Base-by-base conservation (phyloP, 1,284 basidiomycete species). In the Tilletia indica region DNA sequence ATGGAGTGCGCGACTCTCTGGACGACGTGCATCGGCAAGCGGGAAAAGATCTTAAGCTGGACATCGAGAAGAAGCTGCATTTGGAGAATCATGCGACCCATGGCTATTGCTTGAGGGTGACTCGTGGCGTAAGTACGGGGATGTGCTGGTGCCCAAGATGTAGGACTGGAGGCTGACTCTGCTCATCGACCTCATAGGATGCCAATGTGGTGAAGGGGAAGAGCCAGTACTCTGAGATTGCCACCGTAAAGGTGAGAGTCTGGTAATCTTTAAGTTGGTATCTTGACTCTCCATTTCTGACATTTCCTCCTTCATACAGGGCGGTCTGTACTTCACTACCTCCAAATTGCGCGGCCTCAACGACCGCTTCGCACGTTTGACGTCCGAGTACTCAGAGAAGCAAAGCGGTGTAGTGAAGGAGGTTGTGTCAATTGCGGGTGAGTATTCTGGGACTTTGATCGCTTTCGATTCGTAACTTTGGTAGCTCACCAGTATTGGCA, bases 51-150 rank as follows among this genome's bases (percentile, higher is more conserved):
- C 87, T 98, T 1, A 89, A 87, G 3, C 82, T 99, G n/a, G 94
- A 96, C 47, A 88, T 93, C 0, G 93, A 97, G 82, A 97, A 97
- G 87, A 98, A 98, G 86, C 87, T 99, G 21, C 95, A 98, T 85
- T 87, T 99, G 45, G 97, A 99, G 86, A 96, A 97, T 80, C 93
- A 92, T 73, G 88, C 89, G 72, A 89, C 90, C 4, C 94, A 97
- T 83, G 95, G 95, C 3, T 97, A 98, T 83, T 95, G 93, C 80
- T 92, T 99, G 86, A 87, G 97, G 31, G 86, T 99, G 49, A 97
- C 94, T 14, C 80, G 85, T 19, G 80, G 73, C n/a, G 73, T 42
- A 16, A 54, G n/a, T 72, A 14, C 31, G 8, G 48, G 42, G 12
- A 63, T 49, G 6, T 31, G 31, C 36, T 45, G 25, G 36, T 34